These are phyloP conservation scores for Fraxinus pennsylvanica DNA, from an alignment of 257 asterid species.

Conservation along the genomic window DNA sequence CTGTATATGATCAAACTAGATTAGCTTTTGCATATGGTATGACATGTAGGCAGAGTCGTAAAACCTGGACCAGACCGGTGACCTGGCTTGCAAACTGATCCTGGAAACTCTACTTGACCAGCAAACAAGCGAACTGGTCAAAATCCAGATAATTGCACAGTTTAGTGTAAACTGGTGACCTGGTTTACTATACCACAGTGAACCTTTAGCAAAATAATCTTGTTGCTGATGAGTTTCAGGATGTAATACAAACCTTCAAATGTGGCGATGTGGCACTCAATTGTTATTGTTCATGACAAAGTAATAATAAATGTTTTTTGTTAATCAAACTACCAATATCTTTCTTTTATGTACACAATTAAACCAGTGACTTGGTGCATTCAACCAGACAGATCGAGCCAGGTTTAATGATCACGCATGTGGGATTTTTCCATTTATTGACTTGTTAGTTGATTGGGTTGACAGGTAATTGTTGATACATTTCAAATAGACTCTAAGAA, in stretches of 20 bases:
- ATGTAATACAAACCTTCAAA: too few species aligned
- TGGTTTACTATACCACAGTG: too few species aligned
- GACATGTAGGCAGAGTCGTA: neutral
- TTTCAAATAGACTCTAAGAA: conserved; percentile 47
- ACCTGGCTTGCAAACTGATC: neutral
- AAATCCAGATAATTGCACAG: too few species aligned
- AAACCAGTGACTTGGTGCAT: neutral
- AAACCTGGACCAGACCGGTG: neutral
- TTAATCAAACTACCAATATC: neutral
- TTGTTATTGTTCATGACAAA: neutral
- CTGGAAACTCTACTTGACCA: neutral
- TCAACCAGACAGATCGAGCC: too few species aligned
- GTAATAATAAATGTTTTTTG: too few species aligned
- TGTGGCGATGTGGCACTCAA: neutral
- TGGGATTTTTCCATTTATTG: neutral
- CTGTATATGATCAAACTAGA: neutral
- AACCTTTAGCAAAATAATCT: too few species aligned
- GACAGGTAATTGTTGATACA: conserved; percentile 55
- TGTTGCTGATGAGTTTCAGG: neutral
- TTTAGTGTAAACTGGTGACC: too few species aligned
- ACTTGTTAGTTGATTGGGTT: conserved; percentile 1
- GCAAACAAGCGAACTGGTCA: neutral
- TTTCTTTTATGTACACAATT: neutral
- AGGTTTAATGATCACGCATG: neutral
- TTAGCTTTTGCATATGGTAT: neutral